Evolutionary conservation across 768 basidiomycete genomes (phyloP), one percentile per base, ranked within the genome.

Genomic region (Amanita muscaria): DNA sequence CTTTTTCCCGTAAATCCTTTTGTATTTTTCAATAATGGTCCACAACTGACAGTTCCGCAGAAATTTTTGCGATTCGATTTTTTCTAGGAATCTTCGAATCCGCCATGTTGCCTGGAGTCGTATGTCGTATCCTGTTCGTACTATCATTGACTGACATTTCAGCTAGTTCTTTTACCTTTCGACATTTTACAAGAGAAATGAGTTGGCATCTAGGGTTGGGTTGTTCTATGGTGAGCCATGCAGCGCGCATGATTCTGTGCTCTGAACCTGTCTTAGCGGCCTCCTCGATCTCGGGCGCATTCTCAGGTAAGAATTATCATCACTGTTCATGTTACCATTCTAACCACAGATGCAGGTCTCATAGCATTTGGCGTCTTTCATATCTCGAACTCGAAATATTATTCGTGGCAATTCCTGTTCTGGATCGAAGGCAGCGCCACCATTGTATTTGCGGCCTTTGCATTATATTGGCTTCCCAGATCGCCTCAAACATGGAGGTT

Each of bases 341-440:
- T 24, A 32, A 16, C 15, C 29, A 15, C 9, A 10, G 14, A 29
- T 19, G 23, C 31, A 63, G 70, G 72, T 34, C 62, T 74, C 10
- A 67, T 74, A 39, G 70, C 73, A 2, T 75, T 69, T 49, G 73
- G 70, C 24, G 68, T 72, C n/a, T 76, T 76, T 51, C 72, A 73
- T 21, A 67, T 74, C 18, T 45, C 66, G 15, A 56, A 62, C 44
- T 44, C 61, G 3, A 64, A 60, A 15, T 65, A 73, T 49, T 62
- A 73, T 51, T 60, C 65, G 4, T 76, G 74, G 74, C 71, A 74
- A 54, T 74, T 66, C 49, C 51, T 74, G 21, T 75, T 75, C 51
- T 69, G 72, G 68, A 70, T 75, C 37, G 72, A 74, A 63, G 69
- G 72, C 29, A 67, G 60, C 6, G 61, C 61, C 10, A 72, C 68